Conservation (phyloP, 106 monocot genomes). For the Platanthera guangdongensis region DNA sequence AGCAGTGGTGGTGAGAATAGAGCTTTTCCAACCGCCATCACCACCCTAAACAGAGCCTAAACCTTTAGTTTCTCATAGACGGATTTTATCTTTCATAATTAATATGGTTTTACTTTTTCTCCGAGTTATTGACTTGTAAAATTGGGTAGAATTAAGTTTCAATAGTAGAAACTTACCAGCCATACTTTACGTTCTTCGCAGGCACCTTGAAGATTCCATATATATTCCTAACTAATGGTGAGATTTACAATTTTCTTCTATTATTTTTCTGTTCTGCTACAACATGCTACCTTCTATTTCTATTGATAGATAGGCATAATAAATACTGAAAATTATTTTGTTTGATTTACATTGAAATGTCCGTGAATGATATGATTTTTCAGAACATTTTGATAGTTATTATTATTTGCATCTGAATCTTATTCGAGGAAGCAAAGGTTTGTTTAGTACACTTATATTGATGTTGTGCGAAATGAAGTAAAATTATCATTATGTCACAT, state of each 20-base stretch:
- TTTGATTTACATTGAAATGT: not conserved
- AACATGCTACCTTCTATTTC: not conserved
- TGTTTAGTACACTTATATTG: not conserved
- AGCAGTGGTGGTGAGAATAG: too few species aligned
- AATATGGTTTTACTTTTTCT: not conserved
- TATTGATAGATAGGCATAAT: not conserved
- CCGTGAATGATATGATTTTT: not conserved
- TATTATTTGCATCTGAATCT: not conserved
- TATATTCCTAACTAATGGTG: constrained; percentile 91
- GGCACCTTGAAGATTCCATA: constrained; percentile 70
- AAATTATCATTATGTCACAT: not conserved
- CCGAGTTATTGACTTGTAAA: not conserved
- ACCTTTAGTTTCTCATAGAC: not conserved
- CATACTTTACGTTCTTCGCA: constrained; percentile 20
- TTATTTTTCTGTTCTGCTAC: not conserved
- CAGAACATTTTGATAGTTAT: not conserved
- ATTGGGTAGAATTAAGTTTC: not conserved
- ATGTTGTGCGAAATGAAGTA: not conserved
- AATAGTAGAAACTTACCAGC: not conserved
- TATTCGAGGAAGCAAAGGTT: not conserved
- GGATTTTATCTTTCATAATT: not conserved
- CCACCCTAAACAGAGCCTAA: not conserved
- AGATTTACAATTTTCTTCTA: constrained; percentile 3
- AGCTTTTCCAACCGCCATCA: too few species aligned
- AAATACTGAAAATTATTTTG: not conserved